Percentiles rank a stretch among this genome's conserved stretches.
phyloP scores from a whole-genome alignment of 306 rosid genomes.

The Alnus glutinosa region DNA sequence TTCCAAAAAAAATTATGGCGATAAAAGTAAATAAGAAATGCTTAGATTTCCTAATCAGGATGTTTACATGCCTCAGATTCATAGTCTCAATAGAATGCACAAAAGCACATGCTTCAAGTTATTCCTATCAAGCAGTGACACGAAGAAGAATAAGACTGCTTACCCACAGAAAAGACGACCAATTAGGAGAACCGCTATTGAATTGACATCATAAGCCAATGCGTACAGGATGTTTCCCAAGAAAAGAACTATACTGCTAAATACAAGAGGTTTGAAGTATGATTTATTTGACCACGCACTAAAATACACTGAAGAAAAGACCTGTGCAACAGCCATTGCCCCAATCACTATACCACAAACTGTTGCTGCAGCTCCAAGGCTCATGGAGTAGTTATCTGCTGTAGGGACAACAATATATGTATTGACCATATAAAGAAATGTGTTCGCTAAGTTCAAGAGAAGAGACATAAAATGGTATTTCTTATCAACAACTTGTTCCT shows the following conservation, averaged over 20 bases:
- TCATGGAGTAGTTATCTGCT: conserved; percentile 93
- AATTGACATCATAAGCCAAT: conserved; percentile 74
- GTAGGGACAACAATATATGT: conserved; percentile 98
- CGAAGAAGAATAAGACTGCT: conserved; percentile 39
- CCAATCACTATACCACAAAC: conserved; percentile 98
- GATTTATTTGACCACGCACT: conserved; percentile 99
- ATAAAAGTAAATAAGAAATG: too few species aligned
- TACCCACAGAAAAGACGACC: conserved; percentile 99
- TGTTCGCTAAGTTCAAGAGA: conserved; percentile 82
- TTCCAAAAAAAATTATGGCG: not conserved
- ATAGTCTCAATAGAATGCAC: too few species aligned
- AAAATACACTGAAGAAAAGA: conserved; percentile 95
- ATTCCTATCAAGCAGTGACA: conserved; percentile 23
- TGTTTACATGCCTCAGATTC: too few species aligned
- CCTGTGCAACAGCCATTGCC: conserved; percentile 98
- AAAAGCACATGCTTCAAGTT: conserved; percentile 11
- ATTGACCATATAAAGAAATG: conserved; percentile 97
- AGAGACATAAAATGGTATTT: conserved; percentile 87
- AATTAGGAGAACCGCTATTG: conserved; percentile 86
- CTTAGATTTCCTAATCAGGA: too few species aligned
- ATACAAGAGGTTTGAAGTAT: conserved; percentile 88
- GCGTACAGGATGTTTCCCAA: conserved; percentile 83
- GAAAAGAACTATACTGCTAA: conserved; percentile 87
- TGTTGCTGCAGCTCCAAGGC: conserved; percentile 98
- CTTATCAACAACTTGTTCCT: conserved; percentile 65